These are phyloP conservation scores for Microsporum audouinii DNA, from an alignment of 2,329 filamentous ascomycete genomes.

Conservation along the genomic window DNA sequence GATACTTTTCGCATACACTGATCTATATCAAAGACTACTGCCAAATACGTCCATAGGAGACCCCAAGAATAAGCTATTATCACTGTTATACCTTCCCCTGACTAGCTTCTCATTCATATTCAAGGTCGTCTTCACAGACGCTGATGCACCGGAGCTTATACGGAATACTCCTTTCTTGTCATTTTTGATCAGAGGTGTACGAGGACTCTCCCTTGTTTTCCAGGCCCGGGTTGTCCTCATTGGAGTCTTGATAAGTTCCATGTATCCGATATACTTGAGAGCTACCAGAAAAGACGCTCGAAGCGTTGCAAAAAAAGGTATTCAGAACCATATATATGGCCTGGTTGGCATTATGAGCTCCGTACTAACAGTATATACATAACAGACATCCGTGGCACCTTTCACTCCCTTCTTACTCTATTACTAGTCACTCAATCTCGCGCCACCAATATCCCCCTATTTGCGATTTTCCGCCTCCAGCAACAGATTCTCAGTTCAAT, in stretches of 20 bases:
- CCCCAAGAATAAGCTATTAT: background rate
- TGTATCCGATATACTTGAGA: slow-evolving; percentile 17
- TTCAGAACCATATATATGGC: background rate
- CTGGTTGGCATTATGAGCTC: background rate
- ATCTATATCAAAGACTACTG: slow-evolving; percentile 40
- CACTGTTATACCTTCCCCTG: slow-evolving; percentile 11
- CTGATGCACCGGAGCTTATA: slow-evolving; percentile 78
- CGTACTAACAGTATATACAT: background rate
- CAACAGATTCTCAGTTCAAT: slow-evolving; percentile 41
- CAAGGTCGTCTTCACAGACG: slow-evolving; percentile 77
- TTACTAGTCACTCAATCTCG: slow-evolving; percentile 80
- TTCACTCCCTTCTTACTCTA: slow-evolving; percentile 63
- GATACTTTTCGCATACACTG: slow-evolving; percentile 57
- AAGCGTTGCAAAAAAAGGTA: background rate
- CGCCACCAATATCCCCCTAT: slow-evolving; percentile 72
- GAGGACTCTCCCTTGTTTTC: slow-evolving; percentile 35
- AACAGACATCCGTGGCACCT: slow-evolving; percentile 18
- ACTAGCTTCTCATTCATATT: slow-evolving; percentile 58
- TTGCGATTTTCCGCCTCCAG: slow-evolving; percentile 60
- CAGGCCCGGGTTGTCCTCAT: slow-evolving; percentile 43
- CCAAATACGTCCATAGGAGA: background rate
- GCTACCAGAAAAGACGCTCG: slow-evolving; percentile 5
- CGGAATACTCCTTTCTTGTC: slow-evolving; percentile 24
- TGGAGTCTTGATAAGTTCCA: slow-evolving; percentile 29
- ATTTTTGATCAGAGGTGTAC: slow-evolving; percentile 28